phyloP scores from a whole-genome alignment of 164 flowering plant species.

The Vitis labrusca region DNA sequence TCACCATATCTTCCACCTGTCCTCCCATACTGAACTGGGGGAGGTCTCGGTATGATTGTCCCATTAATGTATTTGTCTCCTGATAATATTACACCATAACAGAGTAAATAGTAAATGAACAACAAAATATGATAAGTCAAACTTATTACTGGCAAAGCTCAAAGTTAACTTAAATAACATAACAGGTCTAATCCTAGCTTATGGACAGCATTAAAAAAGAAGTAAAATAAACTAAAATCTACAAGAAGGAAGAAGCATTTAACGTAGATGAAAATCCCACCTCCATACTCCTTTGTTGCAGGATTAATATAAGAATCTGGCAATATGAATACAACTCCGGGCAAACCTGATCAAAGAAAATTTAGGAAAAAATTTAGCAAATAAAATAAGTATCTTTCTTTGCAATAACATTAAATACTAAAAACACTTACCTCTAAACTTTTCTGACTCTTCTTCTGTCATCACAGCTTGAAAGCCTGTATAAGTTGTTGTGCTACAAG shows the following conservation, averaged over 20 bases:
- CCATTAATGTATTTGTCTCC: conserved; percentile 96
- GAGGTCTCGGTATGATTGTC: conserved; percentile 76
- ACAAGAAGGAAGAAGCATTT: neutral
- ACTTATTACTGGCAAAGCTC: neutral
- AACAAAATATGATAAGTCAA: neutral
- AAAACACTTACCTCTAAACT: conserved; percentile 55
- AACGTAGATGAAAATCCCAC: conserved; percentile 26
- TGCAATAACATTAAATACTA: neutral
- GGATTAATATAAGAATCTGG: conserved; percentile 98
- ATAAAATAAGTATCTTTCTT: no score
- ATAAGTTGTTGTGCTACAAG: conserved; percentile 93
- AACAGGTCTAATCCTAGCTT: no score
- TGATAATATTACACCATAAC: conserved; percentile 17
- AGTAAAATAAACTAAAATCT: neutral
- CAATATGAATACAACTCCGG: conserved; percentile 83
- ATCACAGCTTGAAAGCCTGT: conserved; percentile 82
- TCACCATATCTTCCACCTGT: conserved; percentile 32
- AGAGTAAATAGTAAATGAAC: neutral
- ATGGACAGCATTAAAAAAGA: neutral
- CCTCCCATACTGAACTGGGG: conserved; percentile 67
- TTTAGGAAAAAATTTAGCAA: conserved; percentile 7
- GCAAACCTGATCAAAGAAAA: conserved; percentile 52
- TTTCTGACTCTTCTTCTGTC: conserved; percentile 81
- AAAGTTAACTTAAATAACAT: neutral
- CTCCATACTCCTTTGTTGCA: conserved; percentile 92